Conservation (phyloP, 2,329 filamentous ascomycete species). For the Pochonia chlamydosporia region DNA sequence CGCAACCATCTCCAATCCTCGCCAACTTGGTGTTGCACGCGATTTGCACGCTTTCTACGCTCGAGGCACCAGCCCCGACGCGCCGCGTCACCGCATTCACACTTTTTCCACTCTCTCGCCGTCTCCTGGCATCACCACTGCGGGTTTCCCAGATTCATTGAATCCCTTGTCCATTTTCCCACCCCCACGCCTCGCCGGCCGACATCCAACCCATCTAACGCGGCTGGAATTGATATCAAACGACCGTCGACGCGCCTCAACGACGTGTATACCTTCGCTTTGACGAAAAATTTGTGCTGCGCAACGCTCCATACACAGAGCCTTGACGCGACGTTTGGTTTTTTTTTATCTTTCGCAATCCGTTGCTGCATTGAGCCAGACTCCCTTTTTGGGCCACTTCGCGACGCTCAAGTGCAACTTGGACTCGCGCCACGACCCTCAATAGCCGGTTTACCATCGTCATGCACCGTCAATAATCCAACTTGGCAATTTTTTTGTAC, state of each 20-base stretch:
- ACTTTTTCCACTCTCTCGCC: constrained; percentile 32
- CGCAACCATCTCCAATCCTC: constrained; percentile 49
- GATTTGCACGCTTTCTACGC: constrained; percentile 43
- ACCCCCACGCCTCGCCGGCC: constrained; percentile 13
- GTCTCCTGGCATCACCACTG: constrained; percentile 8
- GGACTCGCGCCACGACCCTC: constrained; percentile 3
- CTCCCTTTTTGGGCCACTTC: constrained; percentile 1
- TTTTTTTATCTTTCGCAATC: constrained; percentile 2
- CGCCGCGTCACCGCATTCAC: constrained; percentile 33
- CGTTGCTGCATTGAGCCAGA: constrained; percentile 3
- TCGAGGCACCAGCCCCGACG: constrained; percentile 34
- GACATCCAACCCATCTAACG: constrained; percentile 7
- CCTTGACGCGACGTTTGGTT: constrained; percentile 18
- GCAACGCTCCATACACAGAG: constrained; percentile 10
- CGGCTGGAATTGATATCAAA: constrained; percentile 6
- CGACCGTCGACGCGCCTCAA: constrained; percentile 20
- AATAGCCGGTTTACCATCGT: constrained; percentile 22
- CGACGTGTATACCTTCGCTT: constrained; percentile 19
- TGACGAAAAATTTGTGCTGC: constrained; percentile 12
- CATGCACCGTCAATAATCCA: constrained; percentile 31
- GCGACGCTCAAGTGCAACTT: neutral
- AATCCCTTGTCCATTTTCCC: constrained; percentile 5
- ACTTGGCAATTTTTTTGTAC: constrained; percentile 16
- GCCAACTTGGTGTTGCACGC: constrained; percentile 49
- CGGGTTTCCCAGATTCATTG: constrained; percentile 9